These are phyloP conservation scores for Daldinia grandis DNA, from an alignment of 495 filamentous ascomycete genomes.

Conservation along the genomic window DNA sequence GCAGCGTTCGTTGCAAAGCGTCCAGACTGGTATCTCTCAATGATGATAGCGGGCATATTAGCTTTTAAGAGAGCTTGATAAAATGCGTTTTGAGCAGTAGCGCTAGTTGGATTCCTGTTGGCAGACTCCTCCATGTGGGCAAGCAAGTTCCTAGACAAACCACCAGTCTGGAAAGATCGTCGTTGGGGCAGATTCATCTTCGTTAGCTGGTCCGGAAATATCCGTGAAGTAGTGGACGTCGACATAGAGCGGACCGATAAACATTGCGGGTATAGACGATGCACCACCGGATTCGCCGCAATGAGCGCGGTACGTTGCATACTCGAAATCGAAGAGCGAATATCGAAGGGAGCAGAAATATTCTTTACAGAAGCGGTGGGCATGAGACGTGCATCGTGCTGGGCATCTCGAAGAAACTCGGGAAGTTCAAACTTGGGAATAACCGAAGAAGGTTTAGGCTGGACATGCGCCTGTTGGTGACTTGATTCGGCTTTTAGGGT, in stretches of 20 bases:
- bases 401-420: conserved; percentile 51
- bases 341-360: conserved; percentile 43
- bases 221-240: conserved; percentile 36
- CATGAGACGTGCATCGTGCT: conserved; percentile 30
- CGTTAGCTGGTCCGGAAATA: conserved; percentile 30
- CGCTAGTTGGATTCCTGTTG: conserved; percentile 87
- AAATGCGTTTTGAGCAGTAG: conserved; percentile 88
- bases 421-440: conserved; percentile 46
- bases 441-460: conserved; percentile 13
- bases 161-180: conserved; percentile 52
- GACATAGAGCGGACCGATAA: conserved; percentile 39
- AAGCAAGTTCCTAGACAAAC: conserved; percentile 57
- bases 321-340: conserved; percentile 45
- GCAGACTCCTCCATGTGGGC: conserved; percentile 78
- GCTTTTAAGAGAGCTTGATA: conserved; percentile 90
- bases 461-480: conserved; percentile 13
- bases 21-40: conserved; percentile 86
- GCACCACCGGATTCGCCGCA: conserved; percentile 41
- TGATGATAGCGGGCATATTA: conserved; percentile 89
- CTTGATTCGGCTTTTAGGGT: conserved; percentile 21
- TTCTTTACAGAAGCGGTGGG: conserved; percentile 25
- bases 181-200: conserved; percentile 37
- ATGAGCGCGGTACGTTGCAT: conserved; percentile 41
- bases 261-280: conserved; percentile 32
- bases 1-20: conserved; percentile 80